Evolutionary conservation across 2,329 filamentous ascomycete species (phyloP).

Genomic region (Arthrinium phaeospermum): DNA sequence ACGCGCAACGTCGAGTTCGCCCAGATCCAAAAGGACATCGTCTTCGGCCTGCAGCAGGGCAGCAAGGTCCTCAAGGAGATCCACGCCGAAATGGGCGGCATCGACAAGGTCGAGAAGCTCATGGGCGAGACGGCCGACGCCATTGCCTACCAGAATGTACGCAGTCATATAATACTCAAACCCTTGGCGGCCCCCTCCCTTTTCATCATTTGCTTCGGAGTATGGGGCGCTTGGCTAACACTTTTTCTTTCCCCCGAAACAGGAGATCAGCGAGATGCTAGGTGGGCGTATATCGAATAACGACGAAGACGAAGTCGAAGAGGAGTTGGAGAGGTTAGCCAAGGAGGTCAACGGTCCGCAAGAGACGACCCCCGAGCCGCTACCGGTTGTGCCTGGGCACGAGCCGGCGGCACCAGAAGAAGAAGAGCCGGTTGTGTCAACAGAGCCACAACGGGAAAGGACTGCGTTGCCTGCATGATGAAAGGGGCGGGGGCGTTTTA

Average conservation of each 20-base stretch:
- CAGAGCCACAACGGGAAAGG: conserved; percentile 32
- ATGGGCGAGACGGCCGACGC: conserved; percentile 93
- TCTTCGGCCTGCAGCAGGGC: conserved; percentile 91
- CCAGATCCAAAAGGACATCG: conserved; percentile 92
- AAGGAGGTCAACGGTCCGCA: conserved; percentile 52
- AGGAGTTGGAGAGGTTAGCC: conserved; percentile 86
- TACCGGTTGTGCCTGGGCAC: conserved; percentile 31
- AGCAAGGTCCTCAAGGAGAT: conserved; percentile 90
- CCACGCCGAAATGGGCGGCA: conserved; percentile 91
- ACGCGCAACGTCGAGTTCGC: conserved; percentile 93
- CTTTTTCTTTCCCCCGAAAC: conserved; percentile 20
- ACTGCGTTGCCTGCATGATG: conserved; percentile 34
- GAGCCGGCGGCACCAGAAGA: conserved; percentile 26
- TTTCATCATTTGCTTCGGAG: not conserved
- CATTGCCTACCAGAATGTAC: conserved; percentile 85
- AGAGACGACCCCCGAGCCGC: conserved; percentile 28
- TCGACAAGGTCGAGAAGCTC: conserved; percentile 93
- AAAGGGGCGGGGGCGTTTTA: not conserved
- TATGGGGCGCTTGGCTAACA: not conserved
- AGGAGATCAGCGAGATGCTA: conserved; percentile 94
- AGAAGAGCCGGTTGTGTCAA: conserved; percentile 21
- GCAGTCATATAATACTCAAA: conserved; percentile 32
- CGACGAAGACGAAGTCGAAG: conserved; percentile 97
- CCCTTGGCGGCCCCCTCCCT: not conserved
- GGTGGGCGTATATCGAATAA: conserved; percentile 87